A percentile compares a stretch with the other conserved stretches of the same genome.
phyloP scores from a whole-genome alignment of 495 filamentous ascomycete species.

The Rusavskia elegans region DNA sequence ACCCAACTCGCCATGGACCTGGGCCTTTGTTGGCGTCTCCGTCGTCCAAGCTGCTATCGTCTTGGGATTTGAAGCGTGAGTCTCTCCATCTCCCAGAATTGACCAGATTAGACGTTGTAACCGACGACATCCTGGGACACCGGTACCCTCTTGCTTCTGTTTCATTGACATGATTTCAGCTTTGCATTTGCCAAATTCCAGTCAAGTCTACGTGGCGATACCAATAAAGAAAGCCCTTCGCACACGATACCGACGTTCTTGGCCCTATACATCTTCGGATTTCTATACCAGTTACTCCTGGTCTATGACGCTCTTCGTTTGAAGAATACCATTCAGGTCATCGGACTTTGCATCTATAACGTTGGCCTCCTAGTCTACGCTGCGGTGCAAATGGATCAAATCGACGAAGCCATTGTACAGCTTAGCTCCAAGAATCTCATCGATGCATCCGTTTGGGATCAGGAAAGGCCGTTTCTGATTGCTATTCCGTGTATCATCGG shows the following conservation, averaged over 20 bases:
- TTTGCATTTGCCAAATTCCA: constrained; percentile 62
- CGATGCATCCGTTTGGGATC: constrained; percentile 38
- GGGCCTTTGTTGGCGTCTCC: constrained; percentile 63
- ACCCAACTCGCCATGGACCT: constrained; percentile 73
- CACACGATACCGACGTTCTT: constrained; percentile 80
- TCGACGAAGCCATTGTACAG: constrained; percentile 46
- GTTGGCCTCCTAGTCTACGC: constrained; percentile 81
- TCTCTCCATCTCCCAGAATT: constrained; percentile 5
- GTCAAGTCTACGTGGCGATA: constrained; percentile 25
- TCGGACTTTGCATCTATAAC: constrained; percentile 87
- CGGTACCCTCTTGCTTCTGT: not conserved
- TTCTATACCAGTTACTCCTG: constrained; percentile 75
- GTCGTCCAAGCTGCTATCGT: constrained; percentile 61
- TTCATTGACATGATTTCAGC: constrained; percentile 21
- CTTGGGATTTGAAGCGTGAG: constrained; percentile 76
- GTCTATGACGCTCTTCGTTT: constrained; percentile 84
- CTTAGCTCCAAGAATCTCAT: constrained; percentile 25
- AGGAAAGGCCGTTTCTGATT: constrained; percentile 60
- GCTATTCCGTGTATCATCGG: constrained; percentile 75
- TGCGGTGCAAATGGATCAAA: constrained; percentile 80
- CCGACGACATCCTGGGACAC: not conserved
- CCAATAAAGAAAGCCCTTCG: constrained; percentile 20
- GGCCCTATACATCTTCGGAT: constrained; percentile 92
- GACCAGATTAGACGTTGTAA: not conserved
- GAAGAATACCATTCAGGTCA: constrained; percentile 98